A percentile compares a stretch with the other conserved stretches of the same genome.
These are phyloP conservation scores for Westerdykella aurantiaca DNA, from an alignment of 2,329 filamentous ascomycete genomes.

Conservation along the genomic window DNA sequence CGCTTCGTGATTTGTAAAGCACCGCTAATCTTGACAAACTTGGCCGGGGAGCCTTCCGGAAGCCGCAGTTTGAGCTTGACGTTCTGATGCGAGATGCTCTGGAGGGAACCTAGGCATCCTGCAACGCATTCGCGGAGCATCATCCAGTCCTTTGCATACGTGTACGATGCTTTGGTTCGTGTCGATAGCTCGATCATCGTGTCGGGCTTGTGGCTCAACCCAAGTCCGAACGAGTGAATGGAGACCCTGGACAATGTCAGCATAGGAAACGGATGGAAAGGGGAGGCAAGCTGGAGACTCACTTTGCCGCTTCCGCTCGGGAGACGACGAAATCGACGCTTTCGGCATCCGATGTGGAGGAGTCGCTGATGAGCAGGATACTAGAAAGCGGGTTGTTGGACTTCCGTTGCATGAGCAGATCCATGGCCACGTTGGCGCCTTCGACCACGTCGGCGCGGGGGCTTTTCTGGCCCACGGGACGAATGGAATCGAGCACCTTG, in stretches of 20 bases:
- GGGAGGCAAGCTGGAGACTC: slow-evolving; percentile 37
- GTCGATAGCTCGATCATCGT: slow-evolving; percentile 98
- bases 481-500: slow-evolving; percentile 78
- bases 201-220: slow-evolving; percentile 95
- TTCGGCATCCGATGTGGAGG: slow-evolving; percentile 86
- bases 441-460: slow-evolving; percentile 94
- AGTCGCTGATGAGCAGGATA: slow-evolving; percentile 95
- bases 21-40: slow-evolving; percentile 97
- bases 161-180: slow-evolving; percentile 92
- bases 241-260: slow-evolving; percentile 59
- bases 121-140: slow-evolving; percentile 96
- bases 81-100: slow-evolving; percentile 96
- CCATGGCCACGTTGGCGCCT: slow-evolving; percentile 97
- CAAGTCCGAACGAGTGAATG: slow-evolving; percentile 93
- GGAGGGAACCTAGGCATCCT: slow-evolving; percentile 84
- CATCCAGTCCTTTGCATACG: slow-evolving; percentile 99
- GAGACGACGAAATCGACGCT: slow-evolving; percentile 98
- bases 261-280: slow-evolving; percentile 3
- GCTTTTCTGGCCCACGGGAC: slow-evolving; percentile 93
- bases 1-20: slow-evolving; percentile 94
- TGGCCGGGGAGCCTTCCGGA: slow-evolving; percentile 92
- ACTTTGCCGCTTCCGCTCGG: slow-evolving; percentile 93
- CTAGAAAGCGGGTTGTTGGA: slow-evolving; percentile 92
- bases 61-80: slow-evolving; percentile 91
- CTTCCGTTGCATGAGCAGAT: slow-evolving; percentile 95